Evolutionary conservation across 2,329 filamentous ascomycete species (phyloP), one percentile per base, ranked within the genome.

Genomic region (Talaromyces sp.): DNA sequence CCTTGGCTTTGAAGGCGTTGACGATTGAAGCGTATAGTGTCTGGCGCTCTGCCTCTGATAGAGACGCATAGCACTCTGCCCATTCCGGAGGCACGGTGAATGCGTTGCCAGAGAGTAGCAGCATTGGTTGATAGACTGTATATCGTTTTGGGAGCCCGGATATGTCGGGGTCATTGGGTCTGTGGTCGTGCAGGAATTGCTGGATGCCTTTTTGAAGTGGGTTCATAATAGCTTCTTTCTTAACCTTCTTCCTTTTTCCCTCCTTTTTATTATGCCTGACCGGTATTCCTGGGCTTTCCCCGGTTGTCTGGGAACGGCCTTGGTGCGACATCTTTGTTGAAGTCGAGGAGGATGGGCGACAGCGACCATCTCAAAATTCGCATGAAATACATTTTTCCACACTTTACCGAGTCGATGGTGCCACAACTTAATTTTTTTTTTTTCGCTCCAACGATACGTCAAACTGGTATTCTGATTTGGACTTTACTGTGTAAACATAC

Each of bases 111-210:
- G 85, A 82, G 1, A 89, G 79, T 8, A 89, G 81, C 6, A 88
- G 79, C 69, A 89, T 79, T 2, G 84, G 82, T 6, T 79, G 79
- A 73, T 89, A 88, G 50, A 86, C 72, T 3, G 83, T 84, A 74
- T 85, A 88, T 3, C 79, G 70, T 68, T 79, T 81, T 1, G 78
- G 78, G 5, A 80, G 71, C 27, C 68, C 67, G 9, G 67, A 66
- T 45, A 57, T 59, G 22, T 37, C 14, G 39, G 31, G 16, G 8
- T 35, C n/a, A 37, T 60, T 65, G 45, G 67, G 62, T 6, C 72
- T 48, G 22, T 72, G 63, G 14, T 63, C 70, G 6, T 65, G 69
- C 45, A 79, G 43, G 61, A 75, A 78, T 2, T 72, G 67, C 43
- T 68, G 67, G 56, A 77, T 76, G 10, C 71, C 74, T 14, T 60